These are phyloP conservation scores for Lindgomyces ingoldianus DNA, from an alignment of 495 filamentous ascomycete species.

Conservation along the genomic window DNA sequence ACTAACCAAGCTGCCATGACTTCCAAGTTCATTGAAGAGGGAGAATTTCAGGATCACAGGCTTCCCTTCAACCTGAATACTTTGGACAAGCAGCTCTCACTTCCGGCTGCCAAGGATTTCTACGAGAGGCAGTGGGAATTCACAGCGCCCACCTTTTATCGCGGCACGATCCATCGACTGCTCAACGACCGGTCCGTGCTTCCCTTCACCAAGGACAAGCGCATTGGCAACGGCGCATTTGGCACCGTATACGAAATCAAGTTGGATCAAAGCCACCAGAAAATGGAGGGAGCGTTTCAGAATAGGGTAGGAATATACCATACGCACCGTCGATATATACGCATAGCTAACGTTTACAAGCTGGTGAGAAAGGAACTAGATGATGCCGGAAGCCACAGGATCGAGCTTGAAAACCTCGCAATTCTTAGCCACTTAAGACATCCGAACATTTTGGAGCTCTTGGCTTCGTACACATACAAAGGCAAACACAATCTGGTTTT, in stretches of 20 bases:
- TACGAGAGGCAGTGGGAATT: conserved; percentile 12
- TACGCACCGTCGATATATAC: neutral
- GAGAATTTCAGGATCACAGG: neutral
- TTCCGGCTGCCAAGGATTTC: neutral
- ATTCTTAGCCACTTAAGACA: conserved; percentile 7
- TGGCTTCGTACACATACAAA: conserved; percentile 25
- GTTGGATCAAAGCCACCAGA: neutral
- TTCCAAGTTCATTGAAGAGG: neutral
- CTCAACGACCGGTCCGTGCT: neutral
- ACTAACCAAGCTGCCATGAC: neutral
- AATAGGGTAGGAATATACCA: neutral
- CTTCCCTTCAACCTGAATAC: neutral
- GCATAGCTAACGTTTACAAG: neutral
- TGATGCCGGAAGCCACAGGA: neutral
- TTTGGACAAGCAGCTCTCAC: neutral
- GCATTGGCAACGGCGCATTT: conserved; percentile 2
- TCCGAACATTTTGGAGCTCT: conserved; percentile 13
- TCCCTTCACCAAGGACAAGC: conserved; percentile 1
- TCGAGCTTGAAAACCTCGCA: conserved; percentile 7
- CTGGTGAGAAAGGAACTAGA: conserved; percentile 1
- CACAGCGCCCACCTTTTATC: neutral
- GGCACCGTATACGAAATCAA: conserved; percentile 10
- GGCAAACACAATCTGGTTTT: conserved; percentile 27
- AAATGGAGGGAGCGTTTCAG: neutral
- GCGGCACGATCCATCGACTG: neutral